Conservation (phyloP, 2,329 filamentous ascomycete genomes). For the Boeremia lycopersici region DNA sequence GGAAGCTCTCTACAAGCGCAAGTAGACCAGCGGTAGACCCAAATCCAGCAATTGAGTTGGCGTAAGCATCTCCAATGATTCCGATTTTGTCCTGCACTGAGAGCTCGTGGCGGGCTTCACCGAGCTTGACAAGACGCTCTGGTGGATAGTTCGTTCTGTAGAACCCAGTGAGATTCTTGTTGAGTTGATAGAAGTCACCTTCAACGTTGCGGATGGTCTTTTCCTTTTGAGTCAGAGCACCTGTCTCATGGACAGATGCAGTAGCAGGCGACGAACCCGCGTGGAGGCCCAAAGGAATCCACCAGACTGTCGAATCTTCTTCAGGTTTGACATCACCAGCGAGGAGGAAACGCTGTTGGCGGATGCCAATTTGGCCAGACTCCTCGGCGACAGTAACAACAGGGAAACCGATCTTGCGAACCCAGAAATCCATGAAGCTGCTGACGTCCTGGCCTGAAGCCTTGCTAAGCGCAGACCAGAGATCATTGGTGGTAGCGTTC, state of each 20-base stretch:
- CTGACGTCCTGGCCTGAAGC: constrained; percentile 87
- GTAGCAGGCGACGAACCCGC: constrained; percentile 65
- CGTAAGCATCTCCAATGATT: constrained; percentile 85
- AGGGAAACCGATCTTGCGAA: constrained; percentile 92
- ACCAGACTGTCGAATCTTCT: constrained; percentile 93
- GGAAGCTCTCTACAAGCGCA: constrained; percentile 83
- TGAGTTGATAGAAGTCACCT: constrained; percentile 89
- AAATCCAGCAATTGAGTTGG: constrained; percentile 85
- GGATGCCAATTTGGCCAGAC: constrained; percentile 78
- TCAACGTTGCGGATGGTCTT: constrained; percentile 77
- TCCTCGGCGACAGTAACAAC: constrained; percentile 86
- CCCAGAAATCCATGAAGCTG: constrained; percentile 91
- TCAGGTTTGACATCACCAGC: constrained; percentile 89
- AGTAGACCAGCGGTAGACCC: constrained; percentile 81
- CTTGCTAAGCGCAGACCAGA: constrained; percentile 87
- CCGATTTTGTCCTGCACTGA: constrained; percentile 90
- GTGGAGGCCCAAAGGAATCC: constrained; percentile 87
- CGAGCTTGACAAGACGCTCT: constrained; percentile 79
- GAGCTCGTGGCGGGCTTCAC: constrained; percentile 75
- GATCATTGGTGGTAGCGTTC: constrained; percentile 86
- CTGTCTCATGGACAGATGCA: constrained; percentile 64
- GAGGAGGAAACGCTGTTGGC: constrained; percentile 87
- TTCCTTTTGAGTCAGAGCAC: constrained; percentile 76
- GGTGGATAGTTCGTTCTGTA: constrained; percentile 94
- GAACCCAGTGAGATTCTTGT: constrained; percentile 85